These are phyloP conservation scores for Ceriops zippeliana DNA, from an alignment of 345 rosid genomes.

Conservation along the genomic window DNA sequence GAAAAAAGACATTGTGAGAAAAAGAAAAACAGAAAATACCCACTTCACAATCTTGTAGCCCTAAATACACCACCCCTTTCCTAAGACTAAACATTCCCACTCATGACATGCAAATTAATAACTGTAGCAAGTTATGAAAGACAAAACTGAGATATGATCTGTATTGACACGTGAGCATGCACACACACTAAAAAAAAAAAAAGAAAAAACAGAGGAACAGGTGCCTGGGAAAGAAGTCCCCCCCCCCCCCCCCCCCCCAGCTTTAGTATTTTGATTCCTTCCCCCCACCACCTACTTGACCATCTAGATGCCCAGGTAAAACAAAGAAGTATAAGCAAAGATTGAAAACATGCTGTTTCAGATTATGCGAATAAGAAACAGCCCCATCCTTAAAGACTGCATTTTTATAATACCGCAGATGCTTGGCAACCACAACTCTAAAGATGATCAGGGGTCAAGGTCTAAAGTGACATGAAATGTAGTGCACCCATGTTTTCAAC, in stretches of 20 bases:
- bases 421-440: too few species aligned
- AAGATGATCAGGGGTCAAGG: not conserved
- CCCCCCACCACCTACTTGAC: too few species aligned
- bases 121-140: too few species aligned
- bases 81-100: not conserved
- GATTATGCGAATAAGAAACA: not conserved
- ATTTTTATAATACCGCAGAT: not conserved
- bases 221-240: too few species aligned
- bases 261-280: too few species aligned
- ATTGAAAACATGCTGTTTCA: not conserved
- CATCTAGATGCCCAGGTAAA: too few species aligned
- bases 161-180: too few species aligned
- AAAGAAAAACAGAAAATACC: not conserved
- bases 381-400: not conserved
- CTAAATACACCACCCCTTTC: not conserved
- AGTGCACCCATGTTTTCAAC: not conserved
- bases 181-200: too few species aligned
- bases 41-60: not conserved
- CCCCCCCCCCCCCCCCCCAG: too few species aligned
- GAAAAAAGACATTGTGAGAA: slow-evolving; percentile 7
- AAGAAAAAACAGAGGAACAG: too few species aligned
- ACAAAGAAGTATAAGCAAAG: too few species aligned
- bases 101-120: not conserved
- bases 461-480: not conserved
- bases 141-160: too few species aligned